phyloP scores from a whole-genome alignment of 495 filamentous ascomycete genomes.

The Aspergillus carlsbadensis region DNA sequence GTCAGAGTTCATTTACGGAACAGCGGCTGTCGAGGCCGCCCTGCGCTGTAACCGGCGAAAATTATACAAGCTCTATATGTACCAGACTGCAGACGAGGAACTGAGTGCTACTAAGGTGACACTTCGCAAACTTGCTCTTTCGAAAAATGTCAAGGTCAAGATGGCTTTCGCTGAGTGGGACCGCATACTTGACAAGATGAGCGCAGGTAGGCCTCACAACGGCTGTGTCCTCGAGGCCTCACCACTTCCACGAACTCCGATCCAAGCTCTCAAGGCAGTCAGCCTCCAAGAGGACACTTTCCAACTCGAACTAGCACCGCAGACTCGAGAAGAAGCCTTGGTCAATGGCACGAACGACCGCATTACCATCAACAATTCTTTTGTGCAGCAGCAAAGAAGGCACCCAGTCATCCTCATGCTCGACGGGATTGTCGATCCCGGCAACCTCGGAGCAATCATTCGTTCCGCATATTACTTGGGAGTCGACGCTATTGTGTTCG shows the following conservation, averaged over 20 bases:
- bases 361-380: constrained; percentile 32
- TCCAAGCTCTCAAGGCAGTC: constrained; percentile 56
- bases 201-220: constrained; percentile 82
- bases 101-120: constrained; percentile 36
- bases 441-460: constrained; percentile 86
- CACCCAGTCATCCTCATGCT: constrained; percentile 79
- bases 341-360: constrained; percentile 62
- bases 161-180: constrained; percentile 55
- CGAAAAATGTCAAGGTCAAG: constrained; percentile 53
- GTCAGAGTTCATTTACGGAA: constrained; percentile 89
- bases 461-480: constrained; percentile 85
- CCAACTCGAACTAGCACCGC: constrained; percentile 58
- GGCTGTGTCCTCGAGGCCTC: constrained; percentile 86
- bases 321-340: constrained; percentile 68
- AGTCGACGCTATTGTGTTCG: constrained; percentile 70
- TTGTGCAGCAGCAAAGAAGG: constrained; percentile 32
- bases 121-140: constrained; percentile 58
- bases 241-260: constrained; percentile 70
- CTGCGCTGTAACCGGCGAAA: constrained; percentile 65
- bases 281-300: constrained; percentile 45
- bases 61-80: constrained; percentile 83
- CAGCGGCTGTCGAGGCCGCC: constrained; percentile 77
- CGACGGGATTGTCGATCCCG: constrained; percentile 83
- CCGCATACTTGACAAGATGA: constrained; percentile 78
- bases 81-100: constrained; percentile 45